These are phyloP conservation scores for Fomitopsis palustris DNA, from an alignment of 1,284 basidiomycete species.

Conservation along the genomic window DNA sequence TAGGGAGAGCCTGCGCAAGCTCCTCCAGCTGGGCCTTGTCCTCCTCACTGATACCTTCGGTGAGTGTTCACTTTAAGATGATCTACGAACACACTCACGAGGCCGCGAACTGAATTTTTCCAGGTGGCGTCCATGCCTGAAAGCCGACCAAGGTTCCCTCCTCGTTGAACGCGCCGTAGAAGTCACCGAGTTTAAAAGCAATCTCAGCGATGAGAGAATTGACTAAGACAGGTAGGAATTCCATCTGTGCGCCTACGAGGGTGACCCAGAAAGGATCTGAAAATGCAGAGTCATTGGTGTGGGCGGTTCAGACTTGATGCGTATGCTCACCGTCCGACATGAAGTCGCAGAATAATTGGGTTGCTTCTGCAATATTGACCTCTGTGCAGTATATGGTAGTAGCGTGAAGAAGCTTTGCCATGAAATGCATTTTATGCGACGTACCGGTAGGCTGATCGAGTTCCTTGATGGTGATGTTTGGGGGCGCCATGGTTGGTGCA, in stretches of 20 bases:
- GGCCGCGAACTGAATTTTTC: background rate
- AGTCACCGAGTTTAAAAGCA: conserved; percentile 5
- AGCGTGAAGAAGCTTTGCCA: too few relatives aligned
- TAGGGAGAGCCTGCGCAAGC: too few relatives aligned
- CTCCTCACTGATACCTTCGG: background rate
- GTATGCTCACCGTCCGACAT: background rate
- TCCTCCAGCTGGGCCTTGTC: conserved; percentile 11
- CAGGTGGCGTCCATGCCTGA: conserved; percentile 4
- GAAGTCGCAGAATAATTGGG: background rate
- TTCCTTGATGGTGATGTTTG: too few relatives aligned
- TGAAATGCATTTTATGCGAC: too few relatives aligned
- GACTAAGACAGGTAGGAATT: background rate
- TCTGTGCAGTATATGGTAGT: background rate
- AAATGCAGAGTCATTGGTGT: too few relatives aligned
- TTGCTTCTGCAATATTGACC: background rate
- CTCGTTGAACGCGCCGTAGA: conserved; percentile 10
- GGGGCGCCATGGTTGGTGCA: too few relatives aligned
- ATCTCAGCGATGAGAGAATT: background rate
- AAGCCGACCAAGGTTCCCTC: conserved; percentile 8
- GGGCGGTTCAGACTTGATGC: too few relatives aligned
- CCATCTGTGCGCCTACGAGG: background rate
- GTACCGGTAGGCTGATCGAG: too few relatives aligned
- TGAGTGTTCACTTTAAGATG: background rate
- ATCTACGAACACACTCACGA: background rate
- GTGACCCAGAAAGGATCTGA: background rate